Evolutionary conservation across 108 stramenopile genomes (phyloP), one percentile per base, ranked within the genome.

Genomic region (Nannochloropsis gaditana): DNA sequence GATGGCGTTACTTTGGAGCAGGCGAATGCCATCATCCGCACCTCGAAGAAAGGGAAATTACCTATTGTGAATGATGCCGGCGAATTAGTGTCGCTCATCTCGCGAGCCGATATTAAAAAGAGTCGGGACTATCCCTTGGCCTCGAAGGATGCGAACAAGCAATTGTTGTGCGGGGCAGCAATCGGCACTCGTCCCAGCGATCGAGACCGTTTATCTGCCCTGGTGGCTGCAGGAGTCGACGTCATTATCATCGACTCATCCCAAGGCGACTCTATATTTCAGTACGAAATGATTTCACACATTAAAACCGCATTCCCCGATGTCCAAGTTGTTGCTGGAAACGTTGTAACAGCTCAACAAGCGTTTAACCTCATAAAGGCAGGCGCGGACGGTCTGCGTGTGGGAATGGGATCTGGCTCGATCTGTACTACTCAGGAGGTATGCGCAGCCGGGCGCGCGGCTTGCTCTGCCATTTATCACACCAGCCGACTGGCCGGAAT

Each of bases 371-470:
- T 99, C 82, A 99, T 99, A 89, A 91, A 96, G 85, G 97, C 98
- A 79, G 99, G 99, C 43, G 99, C 95, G n/a, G 98, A 99, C 90
- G 99, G 97, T 44, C 92, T 99, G 41, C 94, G 99, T n/a, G 97
- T 99, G 17, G 99, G 99, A 81, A 99, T 99, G 99, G 99, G 99
- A 73, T 96, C 97, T 45, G 99, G 99, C 83, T 96, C 95, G 79
- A 99, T 99, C 84, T 99, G 99, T 87, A 99, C 99, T 45, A 99
- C 99, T 6, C 99, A 99, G 90, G 99, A 99, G 92, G 97, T 99
- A 21, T 96, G 98, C 89, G 89, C 99, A 15, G 97, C 97, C 21
- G 99, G 99, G 8, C 95, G 99, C 84, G 97, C 99, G 9, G 98
- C 99, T 90, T 98, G 96, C 9, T 97, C 97, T 43, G 96, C 99